Base-by-base conservation (phyloP, 345 rosid species). In the Euphorbia tirucalli region DNA sequence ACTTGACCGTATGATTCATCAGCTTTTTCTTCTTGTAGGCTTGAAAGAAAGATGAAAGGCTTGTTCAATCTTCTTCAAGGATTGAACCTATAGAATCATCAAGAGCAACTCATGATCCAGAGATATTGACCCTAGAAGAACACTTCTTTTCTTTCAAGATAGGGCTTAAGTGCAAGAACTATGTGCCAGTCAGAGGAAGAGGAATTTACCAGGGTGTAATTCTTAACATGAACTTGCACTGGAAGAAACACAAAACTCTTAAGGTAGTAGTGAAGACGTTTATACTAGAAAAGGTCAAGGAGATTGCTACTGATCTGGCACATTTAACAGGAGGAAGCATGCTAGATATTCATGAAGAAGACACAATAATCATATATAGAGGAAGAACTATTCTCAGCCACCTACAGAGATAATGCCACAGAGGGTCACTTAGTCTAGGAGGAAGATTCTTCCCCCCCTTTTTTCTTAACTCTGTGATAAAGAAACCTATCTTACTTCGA, bases 331-430 rank as follows among this genome's bases (percentile, higher is more conserved):
- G 98, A 35, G 98, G 98, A 27, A 95, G 90, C 24, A 97, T 95
- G 68, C 91, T 95, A 55, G 94, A 90, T 66, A 83, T 92, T 48
- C 91, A 87, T 64, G 91, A 95, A 72, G 93, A 86, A 71, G 77
- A 89, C 83, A 88, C 92, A 16, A 82, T 95, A 64, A 86, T 95
- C 69, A 92, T 92, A 97, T 92, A 95, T 65, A 82, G 97, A 82
- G 98, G 97, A 90, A 95, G 87, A 95, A 95, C 73, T 92, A 95
- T 80, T 78, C 83, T 16, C 99, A 92, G 61, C 96, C 99, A n/a
- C 98, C 98, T 11, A 91, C 97, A 19, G 98, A 95, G 72, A 95
- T 92, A 44, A 91, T 93, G 98, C 90, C 93, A 4, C 97, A 96
- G 0, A 80, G 96, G 83, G 83, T 85, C 82, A 91, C 98, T 64